Evolutionary conservation across 2,329 filamentous ascomycete species (phyloP).

Genomic region (Cladosporium phlei): DNA sequence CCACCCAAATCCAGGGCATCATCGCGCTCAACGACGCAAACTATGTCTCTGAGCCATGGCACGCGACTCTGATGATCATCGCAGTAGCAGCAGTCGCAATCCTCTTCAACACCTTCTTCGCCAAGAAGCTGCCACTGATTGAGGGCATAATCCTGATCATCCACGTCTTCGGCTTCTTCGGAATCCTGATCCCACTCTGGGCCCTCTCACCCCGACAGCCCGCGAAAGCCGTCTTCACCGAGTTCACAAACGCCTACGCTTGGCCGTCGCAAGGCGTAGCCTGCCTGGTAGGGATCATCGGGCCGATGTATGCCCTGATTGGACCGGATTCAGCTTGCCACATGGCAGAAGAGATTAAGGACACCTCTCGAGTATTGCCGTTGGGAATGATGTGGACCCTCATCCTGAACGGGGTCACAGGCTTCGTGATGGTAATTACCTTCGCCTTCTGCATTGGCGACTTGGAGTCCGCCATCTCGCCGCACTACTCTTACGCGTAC

Average conservation of each 20-base stretch:
- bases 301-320: conserved; percentile 33
- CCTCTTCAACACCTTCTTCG: conserved; percentile 42
- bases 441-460: conserved; percentile 26
- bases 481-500: conserved; percentile 25
- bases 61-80: conserved; percentile 46
- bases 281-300: conserved; percentile 41
- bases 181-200: conserved; percentile 38
- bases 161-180: conserved; percentile 44
- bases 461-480: conserved; percentile 16
- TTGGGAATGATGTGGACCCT: conserved; percentile 41
- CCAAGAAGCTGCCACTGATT: conserved; percentile 41
- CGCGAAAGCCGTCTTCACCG: conserved; percentile 29
- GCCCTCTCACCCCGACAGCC: conserved; percentile 28
- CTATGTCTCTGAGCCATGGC: conserved; percentile 38
- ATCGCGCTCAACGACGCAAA: conserved; percentile 32
- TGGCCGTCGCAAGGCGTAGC: conserved; percentile 40
- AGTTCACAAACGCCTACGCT: conserved; percentile 35
- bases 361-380: conserved; percentile 41
- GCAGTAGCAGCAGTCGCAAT: conserved; percentile 34
- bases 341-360: conserved; percentile 33
- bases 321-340: conserved; percentile 36
- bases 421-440: conserved; percentile 36
- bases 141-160: conserved; percentile 45
- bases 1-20: conserved; percentile 15
- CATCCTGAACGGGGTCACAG: conserved; percentile 32